Percentiles rank a stretch among this genome's conserved stretches.
These are phyloP conservation scores for Tagetes erecta DNA, from an alignment of 129 eudicot species.

Conservation along the genomic window DNA sequence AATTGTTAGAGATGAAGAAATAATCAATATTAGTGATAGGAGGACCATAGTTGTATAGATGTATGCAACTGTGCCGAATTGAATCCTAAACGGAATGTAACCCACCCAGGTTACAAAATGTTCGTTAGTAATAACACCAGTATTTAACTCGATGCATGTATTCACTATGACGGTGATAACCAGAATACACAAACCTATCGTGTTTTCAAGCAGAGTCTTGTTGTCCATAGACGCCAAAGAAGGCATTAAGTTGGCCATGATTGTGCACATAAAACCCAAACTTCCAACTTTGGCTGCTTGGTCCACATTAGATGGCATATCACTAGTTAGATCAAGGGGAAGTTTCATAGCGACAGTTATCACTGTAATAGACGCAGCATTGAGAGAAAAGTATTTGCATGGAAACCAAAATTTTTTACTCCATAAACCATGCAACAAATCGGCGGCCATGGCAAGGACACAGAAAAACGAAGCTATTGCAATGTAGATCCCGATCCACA, in stretches of 20 bases:
- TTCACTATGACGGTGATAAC: slow-evolving; percentile 35
- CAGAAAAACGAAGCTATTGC: slow-evolving; percentile 43
- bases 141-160: slow-evolving; percentile 25
- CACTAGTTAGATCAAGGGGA: slow-evolving; percentile 37
- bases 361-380: slow-evolving; percentile 42
- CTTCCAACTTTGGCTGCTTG: slow-evolving; percentile 32
- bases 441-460: slow-evolving; percentile 40
- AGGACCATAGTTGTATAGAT: background rate
- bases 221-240: slow-evolving; percentile 41
- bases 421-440: slow-evolving; percentile 31
- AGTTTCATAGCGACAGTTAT: slow-evolving; percentile 44
- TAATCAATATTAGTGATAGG: slow-evolving; percentile 11
- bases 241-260: slow-evolving; percentile 41
- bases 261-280: slow-evolving; percentile 28
- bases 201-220: slow-evolving; percentile 25
- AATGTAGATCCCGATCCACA: slow-evolving; percentile 48
- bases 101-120: background rate
- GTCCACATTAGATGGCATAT: slow-evolving; percentile 14
- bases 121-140: background rate
- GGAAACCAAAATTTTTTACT: slow-evolving; percentile 44
- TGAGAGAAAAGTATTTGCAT: slow-evolving; percentile 38
- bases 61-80: background rate
- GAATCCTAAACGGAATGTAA: background rate
- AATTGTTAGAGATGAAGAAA: slow-evolving; percentile 31
- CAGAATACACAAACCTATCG: slow-evolving; percentile 38